Conservation (phyloP, 192 early-diverging fungal species). For the Anaeromyces robustus region DNA sequence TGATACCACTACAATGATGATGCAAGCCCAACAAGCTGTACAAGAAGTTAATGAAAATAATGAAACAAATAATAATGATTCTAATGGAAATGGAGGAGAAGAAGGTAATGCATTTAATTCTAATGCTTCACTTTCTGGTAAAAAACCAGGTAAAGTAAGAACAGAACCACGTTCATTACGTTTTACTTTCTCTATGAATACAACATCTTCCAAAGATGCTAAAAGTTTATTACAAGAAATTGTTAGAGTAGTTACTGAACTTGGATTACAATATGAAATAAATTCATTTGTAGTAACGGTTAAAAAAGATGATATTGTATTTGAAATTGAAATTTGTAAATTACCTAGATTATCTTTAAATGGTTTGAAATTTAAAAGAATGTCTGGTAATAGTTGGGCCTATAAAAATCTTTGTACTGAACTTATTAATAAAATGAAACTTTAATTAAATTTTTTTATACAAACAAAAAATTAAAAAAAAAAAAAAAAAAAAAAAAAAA, state of each 20-base stretch:
- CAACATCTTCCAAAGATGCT: constrained; percentile 39
- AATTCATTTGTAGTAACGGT: constrained; percentile 15
- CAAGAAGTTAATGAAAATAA: neutral
- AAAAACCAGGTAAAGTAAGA: neutral
- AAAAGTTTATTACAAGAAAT: constrained; percentile 29
- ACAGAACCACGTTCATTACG: constrained; percentile 30
- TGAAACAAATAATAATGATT: neutral
- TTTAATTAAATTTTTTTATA: too few species aligned
- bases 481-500: too few species aligned
- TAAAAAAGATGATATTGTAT: constrained; percentile 24
- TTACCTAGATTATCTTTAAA: constrained; percentile 27
- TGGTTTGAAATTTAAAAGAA: constrained; percentile 34
- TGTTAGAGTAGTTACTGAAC: constrained; percentile 18
- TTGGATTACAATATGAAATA: constrained; percentile 11
- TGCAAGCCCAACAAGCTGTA: neutral
- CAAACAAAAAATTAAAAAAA: too few species aligned
- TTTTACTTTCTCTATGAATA: constrained; percentile 35
- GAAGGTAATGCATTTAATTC: neutral
- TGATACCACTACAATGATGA: neutral
- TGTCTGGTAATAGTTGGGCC: constrained; percentile 34
- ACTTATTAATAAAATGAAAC: constrained; percentile 30
- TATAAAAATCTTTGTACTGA: constrained; percentile 39
- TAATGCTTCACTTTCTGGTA: neutral
- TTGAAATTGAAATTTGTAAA: constrained; percentile 48
- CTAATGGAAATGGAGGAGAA: neutral